Evolutionary conservation across 2,329 filamentous ascomycete genomes (phyloP).

Genomic region (Cytospora schulzeri): DNA sequence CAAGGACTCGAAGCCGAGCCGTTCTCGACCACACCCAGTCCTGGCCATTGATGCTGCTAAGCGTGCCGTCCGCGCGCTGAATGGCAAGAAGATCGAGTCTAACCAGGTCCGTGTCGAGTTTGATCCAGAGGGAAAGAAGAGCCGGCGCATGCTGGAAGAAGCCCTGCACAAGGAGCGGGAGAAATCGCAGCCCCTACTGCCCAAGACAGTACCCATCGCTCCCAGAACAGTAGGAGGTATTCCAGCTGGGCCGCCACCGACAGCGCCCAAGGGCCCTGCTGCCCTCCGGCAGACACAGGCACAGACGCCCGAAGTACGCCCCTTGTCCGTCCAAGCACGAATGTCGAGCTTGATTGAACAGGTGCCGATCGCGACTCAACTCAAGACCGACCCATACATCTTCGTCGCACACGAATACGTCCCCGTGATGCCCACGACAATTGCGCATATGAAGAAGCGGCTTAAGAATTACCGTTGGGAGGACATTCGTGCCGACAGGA

Average conservation of each 20-base stretch:
- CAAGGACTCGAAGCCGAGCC: slow-evolving; percentile 66
- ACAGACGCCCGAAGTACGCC: slow-evolving; percentile 33
- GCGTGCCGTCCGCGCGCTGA: slow-evolving; percentile 74
- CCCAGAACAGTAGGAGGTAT: slow-evolving; percentile 46
- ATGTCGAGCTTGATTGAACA: slow-evolving; percentile 26
- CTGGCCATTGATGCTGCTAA: slow-evolving; percentile 80
- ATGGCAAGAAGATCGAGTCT: slow-evolving; percentile 78
- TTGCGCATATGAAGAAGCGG: slow-evolving; percentile 87
- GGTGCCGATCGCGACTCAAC: slow-evolving; percentile 58
- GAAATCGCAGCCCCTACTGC: slow-evolving; percentile 48
- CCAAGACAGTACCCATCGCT: slow-evolving; percentile 35
- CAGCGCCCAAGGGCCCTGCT: slow-evolving; percentile 84
- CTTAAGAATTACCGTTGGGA: slow-evolving; percentile 81
- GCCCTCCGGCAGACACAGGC: slow-evolving; percentile 45
- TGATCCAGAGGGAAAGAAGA: slow-evolving; percentile 85
- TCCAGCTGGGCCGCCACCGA: slow-evolving; percentile 70
- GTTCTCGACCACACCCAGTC: slow-evolving; percentile 55
- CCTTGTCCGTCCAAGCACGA: slow-evolving; percentile 24
- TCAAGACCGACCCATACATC: slow-evolving; percentile 82
- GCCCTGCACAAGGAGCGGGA: slow-evolving; percentile 70
- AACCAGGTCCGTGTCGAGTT: slow-evolving; percentile 80
- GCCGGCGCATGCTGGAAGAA: slow-evolving; percentile 74
- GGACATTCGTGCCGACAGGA: slow-evolving; percentile 79
- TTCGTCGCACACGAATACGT: slow-evolving; percentile 88
- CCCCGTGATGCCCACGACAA: slow-evolving; percentile 80